These are phyloP conservation scores for Cephaloascus albidus DNA, from an alignment of 805 yeast species.

Conservation along the genomic window DNA sequence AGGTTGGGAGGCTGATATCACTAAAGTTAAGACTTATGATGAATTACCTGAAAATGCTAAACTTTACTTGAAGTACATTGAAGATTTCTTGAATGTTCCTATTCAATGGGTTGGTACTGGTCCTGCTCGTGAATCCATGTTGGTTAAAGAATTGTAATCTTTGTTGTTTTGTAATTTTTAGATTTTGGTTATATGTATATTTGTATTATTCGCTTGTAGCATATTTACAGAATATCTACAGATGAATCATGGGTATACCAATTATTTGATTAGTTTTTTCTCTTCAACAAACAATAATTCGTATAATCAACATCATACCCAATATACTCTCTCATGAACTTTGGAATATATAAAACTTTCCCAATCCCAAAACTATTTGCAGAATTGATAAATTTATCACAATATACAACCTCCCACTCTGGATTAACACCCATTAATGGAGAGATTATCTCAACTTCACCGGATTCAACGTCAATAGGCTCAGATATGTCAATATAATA, in stretches of 20 bases:
- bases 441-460: slow-evolving; percentile 23
- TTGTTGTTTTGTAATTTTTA: neutral
- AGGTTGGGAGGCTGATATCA: slow-evolving; percentile 88
- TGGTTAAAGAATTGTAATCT: slow-evolving; percentile 36
- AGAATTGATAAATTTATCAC: slow-evolving; percentile 44
- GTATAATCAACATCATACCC: slow-evolving; percentile 31
- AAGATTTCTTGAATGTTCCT: slow-evolving; percentile 74
- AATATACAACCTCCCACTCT: slow-evolving; percentile 45
- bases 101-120: slow-evolving; percentile 98
- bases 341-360: slow-evolving; percentile 44
- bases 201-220: neutral
- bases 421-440: neutral
- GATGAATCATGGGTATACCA: slow-evolving; percentile 2
- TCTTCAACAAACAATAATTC: slow-evolving; percentile 40
- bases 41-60: slow-evolving; percentile 86
- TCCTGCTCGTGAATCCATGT: slow-evolving; percentile 92
- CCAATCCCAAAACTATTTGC: slow-evolving; percentile 46
- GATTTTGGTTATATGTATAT: slow-evolving; percentile 1
- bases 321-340: slow-evolving; percentile 10
- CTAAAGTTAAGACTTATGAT: slow-evolving; percentile 55
- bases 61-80: slow-evolving; percentile 77
- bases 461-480: slow-evolving; percentile 31
- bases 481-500: slow-evolving; percentile 59
- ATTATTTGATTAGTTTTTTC: slow-evolving; percentile 1
- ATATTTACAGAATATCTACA: neutral